These are phyloP conservation scores for Cyclotella sp. DNA, from an alignment of 108 stramenopile genomes.

Conservation along the genomic window DNA sequence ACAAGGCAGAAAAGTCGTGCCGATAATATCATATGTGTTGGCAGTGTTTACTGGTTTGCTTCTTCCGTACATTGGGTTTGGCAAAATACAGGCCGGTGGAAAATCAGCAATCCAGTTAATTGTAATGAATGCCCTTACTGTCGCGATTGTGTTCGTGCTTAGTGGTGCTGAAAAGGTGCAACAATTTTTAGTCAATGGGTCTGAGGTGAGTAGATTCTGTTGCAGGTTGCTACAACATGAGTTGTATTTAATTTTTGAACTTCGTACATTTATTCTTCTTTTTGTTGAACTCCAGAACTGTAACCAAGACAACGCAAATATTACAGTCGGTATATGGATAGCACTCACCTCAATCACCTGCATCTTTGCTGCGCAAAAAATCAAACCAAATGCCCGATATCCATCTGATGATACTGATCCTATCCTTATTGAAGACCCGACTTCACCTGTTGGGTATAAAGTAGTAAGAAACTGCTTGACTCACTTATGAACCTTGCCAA, in stretches of 20 bases:
- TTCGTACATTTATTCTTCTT: neutral
- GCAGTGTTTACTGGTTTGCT: constrained; percentile 60
- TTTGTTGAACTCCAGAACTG: constrained; percentile 29
- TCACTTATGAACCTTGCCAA: neutral
- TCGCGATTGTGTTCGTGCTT: constrained; percentile 60
- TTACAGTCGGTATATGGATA: constrained; percentile 66
- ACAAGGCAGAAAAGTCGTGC: constrained; percentile 31
- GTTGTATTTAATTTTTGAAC: neutral
- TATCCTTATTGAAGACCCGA: constrained; percentile 63
- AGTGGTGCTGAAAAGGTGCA: constrained; percentile 68
- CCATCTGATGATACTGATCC: constrained; percentile 61
- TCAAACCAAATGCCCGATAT: constrained; percentile 29
- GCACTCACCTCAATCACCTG: constrained; percentile 58
- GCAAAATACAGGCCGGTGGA: constrained; percentile 65
- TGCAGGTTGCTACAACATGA: neutral
- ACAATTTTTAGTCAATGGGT: constrained; percentile 58
- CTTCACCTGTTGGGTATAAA: constrained; percentile 23
- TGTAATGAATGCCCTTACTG: constrained; percentile 55
- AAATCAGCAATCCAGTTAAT: constrained; percentile 66
- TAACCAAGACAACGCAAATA: constrained; percentile 62
- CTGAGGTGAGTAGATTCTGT: constrained; percentile 25
- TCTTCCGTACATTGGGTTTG: constrained; percentile 72
- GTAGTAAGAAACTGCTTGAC: neutral
- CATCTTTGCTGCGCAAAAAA: constrained; percentile 50
- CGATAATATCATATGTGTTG: constrained; percentile 47